Evolutionary conservation across 1,284 basidiomycete species (phyloP), one percentile per base, ranked within the genome.

Genomic region (Apiotrichum gracile): DNA sequence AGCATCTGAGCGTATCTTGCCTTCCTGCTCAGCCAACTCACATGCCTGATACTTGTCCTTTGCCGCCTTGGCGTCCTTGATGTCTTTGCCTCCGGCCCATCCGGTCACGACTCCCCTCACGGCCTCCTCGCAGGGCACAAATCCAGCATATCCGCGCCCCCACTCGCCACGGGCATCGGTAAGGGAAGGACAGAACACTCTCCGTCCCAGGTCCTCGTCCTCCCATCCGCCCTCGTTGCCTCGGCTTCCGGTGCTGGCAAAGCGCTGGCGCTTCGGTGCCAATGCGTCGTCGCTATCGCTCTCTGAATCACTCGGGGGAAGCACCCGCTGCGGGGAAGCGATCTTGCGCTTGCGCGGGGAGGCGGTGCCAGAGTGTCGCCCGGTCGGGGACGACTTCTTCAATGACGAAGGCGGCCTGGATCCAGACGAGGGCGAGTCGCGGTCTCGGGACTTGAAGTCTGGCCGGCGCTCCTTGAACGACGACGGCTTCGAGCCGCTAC

Each of bases 61-160:
- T 6, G 33, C 34, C 10, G 35, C 44, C 45, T 49, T 55, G 46
- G 25, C 49, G 54, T 52, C 55, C 34, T 49, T 54, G n/a, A 45
- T 41, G 14, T 44, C 47, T 40, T 48, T 54, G 39, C 66, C 61
- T 14, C 62, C 60, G 1, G 61, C 63, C 66, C 64, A 69, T 8
- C 68, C 68, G 3, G 41, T 38, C 4, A 64, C 53, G 8, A 52
- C 29, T 17, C 67, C 66, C 17, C 57, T 48, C 12, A 70, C 48
- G 6, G 64, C 66, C 51, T 69, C 67, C 33, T 70, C 65, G 25
- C 58, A 67, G 1, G 56, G 45, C 2, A 70, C 65, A 47, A 71
- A 73, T 4, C 69, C 71, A 0, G 57, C 62, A 63, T 65, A 73
- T 21, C 65, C 69, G 37, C 69, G 57, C 3, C 61, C 64, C 54